Evolutionary conservation across 176 grass and related monocot genomes (phyloP).

Genomic region (Zoysia japonica): DNA sequence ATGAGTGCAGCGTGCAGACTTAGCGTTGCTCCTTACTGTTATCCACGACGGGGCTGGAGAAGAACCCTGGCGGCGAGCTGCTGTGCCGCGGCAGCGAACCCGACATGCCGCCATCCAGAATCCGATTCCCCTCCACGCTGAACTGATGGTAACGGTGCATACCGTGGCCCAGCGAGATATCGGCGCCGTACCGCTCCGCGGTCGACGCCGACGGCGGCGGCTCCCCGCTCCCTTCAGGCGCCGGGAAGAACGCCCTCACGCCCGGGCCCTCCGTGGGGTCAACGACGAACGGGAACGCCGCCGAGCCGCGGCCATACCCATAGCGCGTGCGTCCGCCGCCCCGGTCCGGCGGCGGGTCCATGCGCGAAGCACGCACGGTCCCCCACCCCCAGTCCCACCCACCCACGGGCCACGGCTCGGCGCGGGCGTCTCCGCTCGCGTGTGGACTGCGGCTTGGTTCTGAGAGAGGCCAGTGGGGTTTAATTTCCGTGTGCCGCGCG

Average conservation of each 20-base stretch:
- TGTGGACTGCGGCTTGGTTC: neutral
- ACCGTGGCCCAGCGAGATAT: constrained; percentile 35
- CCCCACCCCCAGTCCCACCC: neutral
- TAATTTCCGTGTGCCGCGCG: neutral
- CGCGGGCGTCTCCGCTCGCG: neutral
- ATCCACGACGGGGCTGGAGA: constrained; percentile 60
- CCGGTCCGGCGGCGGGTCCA: constrained; percentile 27
- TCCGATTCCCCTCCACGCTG: constrained; percentile 17
- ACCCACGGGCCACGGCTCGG: neutral
- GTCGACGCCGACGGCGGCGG: constrained; percentile 1
- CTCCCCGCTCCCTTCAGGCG: neutral
- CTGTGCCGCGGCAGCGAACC: constrained; percentile 48
- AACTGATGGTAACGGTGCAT: constrained; percentile 38
- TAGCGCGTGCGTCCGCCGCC: neutral
- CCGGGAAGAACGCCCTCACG: constrained; percentile 39
- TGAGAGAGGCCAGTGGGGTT: neutral
- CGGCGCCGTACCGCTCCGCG: constrained; percentile 3
- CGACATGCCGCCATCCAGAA: neutral
- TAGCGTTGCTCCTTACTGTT: constrained; percentile 38
- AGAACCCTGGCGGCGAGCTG: constrained; percentile 72
- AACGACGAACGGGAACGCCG: constrained; percentile 20
- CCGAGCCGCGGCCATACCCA: neutral
- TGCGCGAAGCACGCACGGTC: neutral
- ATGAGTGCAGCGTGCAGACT: neutral
- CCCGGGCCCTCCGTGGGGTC: constrained; percentile 13